Evolutionary conservation across 1,139 yeast genomes (phyloP), one percentile per base, ranked within the genome.

Genomic region (Kurtzmaniella quercitrusa): DNA sequence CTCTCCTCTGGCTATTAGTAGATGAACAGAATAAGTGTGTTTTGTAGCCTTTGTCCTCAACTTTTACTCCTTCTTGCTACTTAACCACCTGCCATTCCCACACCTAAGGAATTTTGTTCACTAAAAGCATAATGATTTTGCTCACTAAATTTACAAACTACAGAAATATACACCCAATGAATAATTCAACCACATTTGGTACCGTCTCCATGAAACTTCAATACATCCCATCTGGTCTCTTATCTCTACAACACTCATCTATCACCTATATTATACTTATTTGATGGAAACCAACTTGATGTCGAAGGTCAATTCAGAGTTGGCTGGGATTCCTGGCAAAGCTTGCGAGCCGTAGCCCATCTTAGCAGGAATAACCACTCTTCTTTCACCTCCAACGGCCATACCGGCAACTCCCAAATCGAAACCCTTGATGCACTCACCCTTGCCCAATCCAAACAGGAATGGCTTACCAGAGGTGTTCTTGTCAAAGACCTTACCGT

Each of bases 321-420:
- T 91, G 58, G 96, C 87, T 60, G 98, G 98, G 58, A 93, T 88
- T 51, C 98, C 98, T 58, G 98, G 98, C 54, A 93, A 77, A 51
- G 87, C 81, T 75, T 88, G 87, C 61, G 86, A 85, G 52, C 98
- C 98, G 70, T 93, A 93, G 46, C 96, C 98, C 83, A 88, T 87
- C 62, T 93, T 81, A 47, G 98, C 84, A 56, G 99, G 99, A 56
- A 94, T 88, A 51, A 89, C 78, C 53, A 94, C 90, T 75, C 98
- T 85, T 79, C 99, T 90, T 78, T 94, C 98, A 62, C 98, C 98
- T 58, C 96, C 96, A 63, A 89, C 95, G 49, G 95, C 82, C 98
- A 94, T 91, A 65, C 98, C 98, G 46, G 91, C 89, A 58, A 93
- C 95, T 76, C 98, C 98, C 59, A 91, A 78, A 65, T 93, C 99